phyloP scores from a whole-genome alignment of 2,329 filamentous ascomycete species.

The Aspergillus arachidicola region DNA sequence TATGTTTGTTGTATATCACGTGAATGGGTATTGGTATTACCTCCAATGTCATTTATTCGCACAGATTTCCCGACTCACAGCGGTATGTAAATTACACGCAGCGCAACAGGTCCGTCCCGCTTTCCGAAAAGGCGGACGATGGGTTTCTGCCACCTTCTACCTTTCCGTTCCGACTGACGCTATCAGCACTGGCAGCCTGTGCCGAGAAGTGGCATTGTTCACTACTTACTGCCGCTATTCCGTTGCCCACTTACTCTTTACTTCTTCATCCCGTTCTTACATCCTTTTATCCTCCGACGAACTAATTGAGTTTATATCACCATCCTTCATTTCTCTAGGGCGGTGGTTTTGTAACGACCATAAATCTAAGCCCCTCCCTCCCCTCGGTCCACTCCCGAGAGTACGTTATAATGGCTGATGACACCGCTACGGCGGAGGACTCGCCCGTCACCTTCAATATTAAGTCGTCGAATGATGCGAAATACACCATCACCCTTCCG shows the following conservation, averaged over 20 bases:
- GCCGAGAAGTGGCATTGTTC: conserved; percentile 5
- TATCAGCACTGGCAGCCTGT: conserved; percentile 6
- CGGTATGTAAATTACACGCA: neutral
- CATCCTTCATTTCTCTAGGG: neutral
- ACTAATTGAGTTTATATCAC: neutral
- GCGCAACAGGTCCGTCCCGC: neutral
- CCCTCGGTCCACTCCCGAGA: conserved; percentile 14
- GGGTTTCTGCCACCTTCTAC: conserved; percentile 42
- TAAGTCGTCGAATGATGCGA: conserved; percentile 91
- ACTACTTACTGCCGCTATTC: conserved; percentile 7
- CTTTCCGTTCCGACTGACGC: conserved; percentile 14
- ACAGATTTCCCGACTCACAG: neutral
- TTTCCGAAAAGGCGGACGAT: conserved; percentile 28
- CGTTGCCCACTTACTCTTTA: neutral
- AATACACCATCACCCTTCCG: conserved; percentile 79
- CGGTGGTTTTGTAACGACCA: conserved; percentile 14
- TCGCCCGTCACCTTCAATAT: conserved; percentile 91
- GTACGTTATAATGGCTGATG: conserved; percentile 42
- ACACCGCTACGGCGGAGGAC: conserved; percentile 57
- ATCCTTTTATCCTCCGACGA: neutral
- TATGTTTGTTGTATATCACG: conserved; percentile 26
- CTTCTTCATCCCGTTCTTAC: conserved; percentile 3
- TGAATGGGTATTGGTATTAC: conserved; percentile 9
- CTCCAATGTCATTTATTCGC: neutral
- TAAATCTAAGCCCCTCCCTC: conserved; percentile 11